Conservation (phyloP, 768 basidiomycete genomes). For the Boletus bicolor region DNA sequence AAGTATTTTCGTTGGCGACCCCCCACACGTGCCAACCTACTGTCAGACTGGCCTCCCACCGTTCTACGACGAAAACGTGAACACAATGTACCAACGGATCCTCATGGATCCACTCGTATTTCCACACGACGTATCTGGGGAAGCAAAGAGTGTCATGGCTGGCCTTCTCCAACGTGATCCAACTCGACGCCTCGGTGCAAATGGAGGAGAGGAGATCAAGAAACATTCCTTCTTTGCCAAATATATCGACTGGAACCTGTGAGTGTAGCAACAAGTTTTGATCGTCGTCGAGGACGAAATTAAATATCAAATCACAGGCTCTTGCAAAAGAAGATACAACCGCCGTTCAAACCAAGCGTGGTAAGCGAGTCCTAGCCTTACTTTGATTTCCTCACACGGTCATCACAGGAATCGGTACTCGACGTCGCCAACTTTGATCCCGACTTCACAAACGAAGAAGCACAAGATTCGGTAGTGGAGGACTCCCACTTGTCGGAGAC, state of each 20-base stretch:
- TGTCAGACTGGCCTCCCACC: constrained; percentile 88
- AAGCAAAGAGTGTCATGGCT: constrained; percentile 86
- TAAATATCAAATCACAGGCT: constrained; percentile 42
- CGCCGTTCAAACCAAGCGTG: constrained; percentile 96
- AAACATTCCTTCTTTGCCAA: constrained; percentile 92
- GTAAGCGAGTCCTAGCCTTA: constrained; percentile 42
- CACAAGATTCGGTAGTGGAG: constrained; percentile 93
- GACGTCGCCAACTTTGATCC: constrained; percentile 97
- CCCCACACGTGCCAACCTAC: constrained; percentile 5
- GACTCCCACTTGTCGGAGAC: constrained; percentile 92
- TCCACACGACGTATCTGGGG: constrained; percentile 81
- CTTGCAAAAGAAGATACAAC: constrained; percentile 92
- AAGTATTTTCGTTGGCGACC: neutral
- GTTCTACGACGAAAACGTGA: constrained; percentile 98
- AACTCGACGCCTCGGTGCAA: constrained; percentile 76
- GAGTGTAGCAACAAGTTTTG: constrained; percentile 21
- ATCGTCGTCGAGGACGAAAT: neutral
- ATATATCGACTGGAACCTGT: constrained; percentile 89
- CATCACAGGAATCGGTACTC: constrained; percentile 74
- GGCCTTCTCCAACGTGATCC: constrained; percentile 90
- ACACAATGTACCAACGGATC: constrained; percentile 96
- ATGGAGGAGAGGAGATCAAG: constrained; percentile 96
- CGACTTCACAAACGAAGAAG: constrained; percentile 94
- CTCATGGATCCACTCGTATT: constrained; percentile 91
- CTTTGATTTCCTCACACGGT: constrained; percentile 5